phyloP scores from a whole-genome alignment of 2,329 filamentous ascomycete species.

The Fusarium sp. region DNA sequence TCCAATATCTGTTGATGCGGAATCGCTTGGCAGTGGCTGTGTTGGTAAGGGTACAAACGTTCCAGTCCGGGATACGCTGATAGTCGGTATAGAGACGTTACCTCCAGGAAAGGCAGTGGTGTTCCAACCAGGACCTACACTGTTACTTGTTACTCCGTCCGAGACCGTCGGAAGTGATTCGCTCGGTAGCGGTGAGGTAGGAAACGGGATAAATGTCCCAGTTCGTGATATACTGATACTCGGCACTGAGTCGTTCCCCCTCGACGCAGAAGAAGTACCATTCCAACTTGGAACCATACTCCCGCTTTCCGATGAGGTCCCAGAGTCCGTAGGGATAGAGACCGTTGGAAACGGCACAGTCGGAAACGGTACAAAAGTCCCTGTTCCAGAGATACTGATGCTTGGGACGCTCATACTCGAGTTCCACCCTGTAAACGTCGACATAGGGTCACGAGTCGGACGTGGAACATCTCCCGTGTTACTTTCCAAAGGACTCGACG shows the following conservation, averaged over 20 bases:
- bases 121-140: no score
- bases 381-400: conserved; percentile 8
- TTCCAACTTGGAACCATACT: conserved; percentile 16
- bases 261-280: conserved; percentile 2
- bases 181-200: not conserved
- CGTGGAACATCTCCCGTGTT: conserved; percentile 8
- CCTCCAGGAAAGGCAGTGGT: not conserved
- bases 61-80: conserved; percentile 3
- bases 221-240: conserved; percentile 8
- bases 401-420: conserved; percentile 27
- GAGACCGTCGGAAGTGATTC: not conserved
- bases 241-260: conserved; percentile 1
- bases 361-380: not conserved
- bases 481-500: conserved; percentile 19
- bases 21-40: not conserved
- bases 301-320: not conserved
- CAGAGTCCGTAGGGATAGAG: not conserved
- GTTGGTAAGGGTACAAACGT: conserved; percentile 4
- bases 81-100: conserved; percentile 7
- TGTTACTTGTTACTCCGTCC: not conserved
- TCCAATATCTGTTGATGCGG: not conserved
- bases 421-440: conserved; percentile 28
- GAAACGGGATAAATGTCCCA: conserved; percentile 17
- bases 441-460: conserved; percentile 13
- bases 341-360: conserved; percentile 6